Conservation (phyloP, 108 stramenopile species). For the Cyclostephanos tholiformis region DNA sequence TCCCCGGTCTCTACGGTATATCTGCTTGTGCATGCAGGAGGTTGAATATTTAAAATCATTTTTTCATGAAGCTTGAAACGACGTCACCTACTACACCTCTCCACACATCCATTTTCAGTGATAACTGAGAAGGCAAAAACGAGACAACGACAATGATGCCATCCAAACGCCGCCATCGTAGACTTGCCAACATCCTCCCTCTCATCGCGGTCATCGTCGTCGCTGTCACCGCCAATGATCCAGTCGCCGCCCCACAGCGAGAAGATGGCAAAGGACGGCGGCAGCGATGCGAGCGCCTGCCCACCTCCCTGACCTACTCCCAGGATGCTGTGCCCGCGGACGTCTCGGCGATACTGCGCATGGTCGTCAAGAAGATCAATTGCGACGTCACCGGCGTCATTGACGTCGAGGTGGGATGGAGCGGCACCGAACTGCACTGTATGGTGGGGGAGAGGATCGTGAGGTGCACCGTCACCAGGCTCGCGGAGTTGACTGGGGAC, state of each 20-base stretch:
- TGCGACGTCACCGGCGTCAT: slow-evolving; percentile 80
- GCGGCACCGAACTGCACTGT: slow-evolving; percentile 78
- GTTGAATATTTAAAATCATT: no score
- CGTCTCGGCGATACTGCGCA: slow-evolving; percentile 76
- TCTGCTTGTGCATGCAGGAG: no score
- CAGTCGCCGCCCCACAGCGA: background rate
- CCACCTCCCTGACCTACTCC: slow-evolving; percentile 71
- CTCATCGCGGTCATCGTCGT: background rate
- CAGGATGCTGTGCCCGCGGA: slow-evolving; percentile 85
- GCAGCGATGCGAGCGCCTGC: slow-evolving; percentile 70
- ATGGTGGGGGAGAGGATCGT: slow-evolving; percentile 82
- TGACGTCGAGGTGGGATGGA: slow-evolving; percentile 86
- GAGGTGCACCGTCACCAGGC: slow-evolving; percentile 73
- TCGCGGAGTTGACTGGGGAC: slow-evolving; percentile 32
- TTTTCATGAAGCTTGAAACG: no score
- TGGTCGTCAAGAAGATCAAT: slow-evolving; percentile 79
- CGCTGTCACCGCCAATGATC: slow-evolving; percentile 2
- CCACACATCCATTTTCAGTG: no score
- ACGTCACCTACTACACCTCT: no score
- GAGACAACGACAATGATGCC: background rate
- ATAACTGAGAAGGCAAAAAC: no score
- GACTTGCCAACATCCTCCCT: background rate
- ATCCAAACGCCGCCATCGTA: background rate
- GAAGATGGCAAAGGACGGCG: background rate
- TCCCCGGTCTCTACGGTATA: no score